Conservation (phyloP, 306 rosid genomes). For the Quercus engelmannii region DNA sequence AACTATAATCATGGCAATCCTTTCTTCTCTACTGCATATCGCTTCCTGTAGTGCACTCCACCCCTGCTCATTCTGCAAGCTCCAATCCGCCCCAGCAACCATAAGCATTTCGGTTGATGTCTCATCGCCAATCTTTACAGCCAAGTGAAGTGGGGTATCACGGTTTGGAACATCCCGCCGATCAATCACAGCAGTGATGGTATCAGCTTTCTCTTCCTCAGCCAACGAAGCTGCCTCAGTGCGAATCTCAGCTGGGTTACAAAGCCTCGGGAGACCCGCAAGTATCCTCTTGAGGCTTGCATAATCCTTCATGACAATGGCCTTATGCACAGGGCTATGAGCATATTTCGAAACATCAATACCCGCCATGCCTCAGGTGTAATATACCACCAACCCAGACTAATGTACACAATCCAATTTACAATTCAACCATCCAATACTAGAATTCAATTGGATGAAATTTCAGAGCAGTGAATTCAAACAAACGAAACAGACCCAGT, state of each 20-base stretch:
- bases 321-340: constrained; percentile 93
- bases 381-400: constrained; percentile 37
- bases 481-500: constrained; percentile 32
- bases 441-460: constrained; percentile 1
- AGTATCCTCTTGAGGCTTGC: constrained; percentile 61
- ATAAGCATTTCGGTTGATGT: constrained; percentile 81
- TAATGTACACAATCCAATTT: constrained; percentile 27
- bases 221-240: constrained; percentile 61
- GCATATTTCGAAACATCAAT: constrained; percentile 64
- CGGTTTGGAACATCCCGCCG: constrained; percentile 88
- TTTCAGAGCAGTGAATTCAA: constrained; percentile 22
- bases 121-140: constrained; percentile 83
- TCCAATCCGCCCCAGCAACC: constrained; percentile 98
- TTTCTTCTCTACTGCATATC: constrained; percentile 81
- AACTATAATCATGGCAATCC: constrained; percentile 73
- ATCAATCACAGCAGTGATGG: constrained; percentile 71
- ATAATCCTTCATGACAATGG: constrained; percentile 71
- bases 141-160: constrained; percentile 91
- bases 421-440: constrained; percentile 32
- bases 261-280: constrained; percentile 56
- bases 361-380: constrained; percentile 69
- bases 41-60: constrained; percentile 99
- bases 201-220: constrained; percentile 93
- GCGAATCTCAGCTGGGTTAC: constrained; percentile 62
- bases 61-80: constrained; percentile 96